A percentile compares a stretch with the other conserved stretches of the same genome.
These are phyloP conservation scores for Nymphaea colorata DNA, from an alignment of 164 flowering plant genomes.

Conservation along the genomic window DNA sequence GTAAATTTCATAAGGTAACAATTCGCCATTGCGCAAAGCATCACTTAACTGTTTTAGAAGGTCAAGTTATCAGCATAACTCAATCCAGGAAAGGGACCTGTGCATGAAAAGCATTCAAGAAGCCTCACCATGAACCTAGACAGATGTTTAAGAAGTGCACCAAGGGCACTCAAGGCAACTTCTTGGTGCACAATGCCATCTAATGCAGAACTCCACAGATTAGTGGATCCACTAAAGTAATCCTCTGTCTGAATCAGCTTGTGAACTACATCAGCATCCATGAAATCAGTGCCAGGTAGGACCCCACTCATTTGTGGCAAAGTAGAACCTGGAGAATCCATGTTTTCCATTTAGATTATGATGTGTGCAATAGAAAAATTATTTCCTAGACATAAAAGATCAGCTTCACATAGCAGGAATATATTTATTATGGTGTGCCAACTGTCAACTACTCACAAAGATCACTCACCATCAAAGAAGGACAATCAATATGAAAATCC, in stretches of 20 bases:
- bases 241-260: conserved; percentile 44
- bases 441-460: too few relatives aligned
- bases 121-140: conserved; percentile 68
- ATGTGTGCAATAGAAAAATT: too few relatives aligned
- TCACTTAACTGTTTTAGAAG: conserved; percentile 53
- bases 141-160: conserved; percentile 64
- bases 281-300: conserved; percentile 34
- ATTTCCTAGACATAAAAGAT: too few relatives aligned
- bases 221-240: conserved; percentile 54
- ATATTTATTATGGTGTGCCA: too few relatives aligned
- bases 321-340: conserved; percentile 37
- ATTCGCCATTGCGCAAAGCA: conserved; percentile 61
- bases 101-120: neutral
- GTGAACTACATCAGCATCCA: conserved; percentile 52
- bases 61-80: conserved; percentile 2
- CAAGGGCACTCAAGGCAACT: conserved; percentile 56
- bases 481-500: too few relatives aligned
- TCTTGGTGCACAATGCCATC: conserved; percentile 38
- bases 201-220: conserved; percentile 26
- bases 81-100: neutral
- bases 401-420: too few relatives aligned
- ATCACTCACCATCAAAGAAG: too few relatives aligned
- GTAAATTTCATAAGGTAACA: conserved; percentile 65
- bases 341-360: too few relatives aligned
- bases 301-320: conserved; percentile 40